Percentiles rank a stretch among this genome's conserved stretches.
These are phyloP conservation scores for Tephrocybe sp. DNA, from an alignment of 768 basidiomycete species.

Conservation along the genomic window DNA sequence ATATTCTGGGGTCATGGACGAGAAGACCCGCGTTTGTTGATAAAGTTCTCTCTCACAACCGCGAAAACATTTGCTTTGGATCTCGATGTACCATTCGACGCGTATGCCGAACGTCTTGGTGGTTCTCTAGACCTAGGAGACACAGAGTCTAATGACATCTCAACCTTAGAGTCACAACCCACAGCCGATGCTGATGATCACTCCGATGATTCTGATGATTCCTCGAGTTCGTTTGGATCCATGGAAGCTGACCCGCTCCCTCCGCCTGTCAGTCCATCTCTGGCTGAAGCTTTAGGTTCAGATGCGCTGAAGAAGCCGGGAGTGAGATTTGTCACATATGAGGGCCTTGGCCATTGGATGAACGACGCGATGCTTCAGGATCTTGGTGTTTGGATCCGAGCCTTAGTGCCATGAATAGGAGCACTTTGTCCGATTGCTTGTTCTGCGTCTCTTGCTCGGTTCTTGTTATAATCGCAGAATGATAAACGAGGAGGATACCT, in stretches of 20 bases:
- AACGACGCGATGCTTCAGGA: constrained; percentile 23
- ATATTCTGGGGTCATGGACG: constrained; percentile 79
- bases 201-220: background rate
- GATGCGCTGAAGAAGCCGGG: constrained; percentile 3
- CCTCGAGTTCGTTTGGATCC: constrained; percentile 9
- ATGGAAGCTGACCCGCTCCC: constrained; percentile 6
- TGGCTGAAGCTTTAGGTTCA: background rate
- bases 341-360: constrained; percentile 27
- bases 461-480: no score
- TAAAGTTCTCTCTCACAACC: constrained; percentile 43
- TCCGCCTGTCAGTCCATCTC: background rate
- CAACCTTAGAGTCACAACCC: background rate
- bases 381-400: constrained; percentile 10
- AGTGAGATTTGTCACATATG: constrained; percentile 26
- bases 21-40: constrained; percentile 56
- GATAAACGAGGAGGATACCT: no score
- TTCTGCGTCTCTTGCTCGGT: no score
- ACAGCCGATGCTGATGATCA: background rate
- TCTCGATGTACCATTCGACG: constrained; percentile 38
- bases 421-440: no score
- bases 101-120: background rate
- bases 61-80: constrained; percentile 45
- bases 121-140: background rate
- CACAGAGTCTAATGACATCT: no score
- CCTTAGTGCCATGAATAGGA: no score